These are phyloP conservation scores for Volutella citrinella DNA, from an alignment of 2,329 filamentous ascomycete species.

Conservation along the genomic window DNA sequence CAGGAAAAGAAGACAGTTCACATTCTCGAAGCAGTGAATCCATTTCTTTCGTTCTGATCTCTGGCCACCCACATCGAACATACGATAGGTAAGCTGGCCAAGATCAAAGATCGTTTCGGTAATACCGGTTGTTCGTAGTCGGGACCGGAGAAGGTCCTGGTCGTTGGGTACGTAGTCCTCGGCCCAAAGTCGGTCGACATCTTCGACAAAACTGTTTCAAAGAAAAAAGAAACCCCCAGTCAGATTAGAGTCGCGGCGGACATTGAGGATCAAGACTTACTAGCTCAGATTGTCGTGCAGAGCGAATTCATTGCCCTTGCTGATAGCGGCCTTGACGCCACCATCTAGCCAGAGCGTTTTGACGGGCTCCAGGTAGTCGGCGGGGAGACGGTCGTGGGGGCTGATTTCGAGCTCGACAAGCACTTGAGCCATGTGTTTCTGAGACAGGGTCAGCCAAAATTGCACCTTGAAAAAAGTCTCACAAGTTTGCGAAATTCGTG, in stretches of 20 bases:
- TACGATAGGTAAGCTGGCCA: slow-evolving; percentile 88
- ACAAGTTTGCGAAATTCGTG: too few species aligned
- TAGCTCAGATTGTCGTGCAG: slow-evolving; percentile 94
- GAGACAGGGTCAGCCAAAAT: too few species aligned
- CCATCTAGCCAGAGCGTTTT: slow-evolving; percentile 79
- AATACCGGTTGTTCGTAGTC: slow-evolving; percentile 90
- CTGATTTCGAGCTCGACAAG: slow-evolving; percentile 79
- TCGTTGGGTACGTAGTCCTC: slow-evolving; percentile 84
- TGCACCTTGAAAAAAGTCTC: too few species aligned
- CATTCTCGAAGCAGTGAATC: slow-evolving; percentile 96
- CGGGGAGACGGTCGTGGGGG: slow-evolving; percentile 75
- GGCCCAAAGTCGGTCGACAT: slow-evolving; percentile 71
- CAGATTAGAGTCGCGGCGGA: too few species aligned
- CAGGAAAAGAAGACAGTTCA: slow-evolving; percentile 87
- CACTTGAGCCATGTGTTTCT: slow-evolving; percentile 78
- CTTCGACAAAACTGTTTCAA: slow-evolving; percentile 85
- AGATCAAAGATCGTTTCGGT: slow-evolving; percentile 93
- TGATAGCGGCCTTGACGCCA: slow-evolving; percentile 83
- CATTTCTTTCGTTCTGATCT: slow-evolving; percentile 94
- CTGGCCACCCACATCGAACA: slow-evolving; percentile 94
- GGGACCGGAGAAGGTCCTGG: slow-evolving; percentile 88
- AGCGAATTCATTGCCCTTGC: slow-evolving; percentile 93
- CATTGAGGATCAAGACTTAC: too few species aligned
- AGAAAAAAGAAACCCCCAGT: too few species aligned
- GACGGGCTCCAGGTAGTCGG: slow-evolving; percentile 76